Evolutionary conservation across 2,329 filamentous ascomycete genomes (phyloP).

Genomic region (Drechslerella stenobrocha): DNA sequence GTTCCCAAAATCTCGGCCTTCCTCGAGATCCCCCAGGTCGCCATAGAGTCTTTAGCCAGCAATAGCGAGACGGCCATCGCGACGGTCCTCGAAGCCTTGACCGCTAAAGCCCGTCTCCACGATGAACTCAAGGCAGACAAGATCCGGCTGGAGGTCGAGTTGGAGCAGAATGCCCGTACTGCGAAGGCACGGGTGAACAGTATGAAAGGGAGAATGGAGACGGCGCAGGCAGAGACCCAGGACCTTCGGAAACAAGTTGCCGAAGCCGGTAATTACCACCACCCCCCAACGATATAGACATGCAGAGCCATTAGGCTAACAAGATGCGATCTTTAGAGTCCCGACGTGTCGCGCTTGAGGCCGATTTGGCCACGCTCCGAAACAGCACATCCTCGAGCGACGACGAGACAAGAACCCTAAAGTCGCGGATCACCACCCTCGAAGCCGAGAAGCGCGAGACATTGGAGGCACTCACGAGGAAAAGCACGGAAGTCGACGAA

Average conservation of each 20-base stretch:
- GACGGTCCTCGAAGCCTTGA: slow-evolving; percentile 72
- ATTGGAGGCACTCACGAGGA: slow-evolving; percentile 82
- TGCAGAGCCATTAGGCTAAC: slow-evolving; percentile 41
- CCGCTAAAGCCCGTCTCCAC: slow-evolving; percentile 76
- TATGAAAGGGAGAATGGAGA: slow-evolving; percentile 78
- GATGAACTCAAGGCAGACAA: slow-evolving; percentile 85
- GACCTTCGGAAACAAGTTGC: slow-evolving; percentile 78
- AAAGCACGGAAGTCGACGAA: slow-evolving; percentile 81
- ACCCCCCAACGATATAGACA: neutral
- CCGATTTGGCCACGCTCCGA: slow-evolving; percentile 77
- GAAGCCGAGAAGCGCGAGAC: slow-evolving; percentile 93
- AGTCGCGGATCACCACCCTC: slow-evolving; percentile 79
- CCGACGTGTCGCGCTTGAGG: slow-evolving; percentile 72
- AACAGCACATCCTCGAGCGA: slow-evolving; percentile 73
- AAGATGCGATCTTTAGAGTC: slow-evolving; percentile 64
- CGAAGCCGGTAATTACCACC: slow-evolving; percentile 68
- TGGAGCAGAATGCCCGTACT: slow-evolving; percentile 83
- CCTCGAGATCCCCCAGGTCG: slow-evolving; percentile 50
- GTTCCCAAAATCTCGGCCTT: slow-evolving; percentile 52
- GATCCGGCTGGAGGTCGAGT: slow-evolving; percentile 83
- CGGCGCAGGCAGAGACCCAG: slow-evolving; percentile 79
- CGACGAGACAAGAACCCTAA: slow-evolving; percentile 73
- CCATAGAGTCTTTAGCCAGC: slow-evolving; percentile 48
- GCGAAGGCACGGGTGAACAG: slow-evolving; percentile 80
- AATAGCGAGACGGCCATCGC: slow-evolving; percentile 74